phyloP scores from a whole-genome alignment of 2,329 filamentous ascomycete genomes.

The Fusarium decemcellulare region DNA sequence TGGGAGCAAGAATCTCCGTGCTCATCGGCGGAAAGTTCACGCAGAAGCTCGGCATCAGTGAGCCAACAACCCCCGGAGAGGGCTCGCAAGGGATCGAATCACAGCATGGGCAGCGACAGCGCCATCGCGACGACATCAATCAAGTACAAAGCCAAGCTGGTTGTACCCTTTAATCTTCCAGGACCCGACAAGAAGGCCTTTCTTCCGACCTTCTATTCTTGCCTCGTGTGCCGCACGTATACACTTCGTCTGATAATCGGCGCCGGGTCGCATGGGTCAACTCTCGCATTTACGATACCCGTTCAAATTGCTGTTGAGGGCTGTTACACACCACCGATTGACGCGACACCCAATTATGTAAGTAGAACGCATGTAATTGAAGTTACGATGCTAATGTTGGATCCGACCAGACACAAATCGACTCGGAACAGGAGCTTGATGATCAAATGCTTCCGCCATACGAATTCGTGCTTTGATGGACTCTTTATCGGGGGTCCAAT shows the following conservation, averaged over 20 bases:
- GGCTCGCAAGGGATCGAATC: not conserved
- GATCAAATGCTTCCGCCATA: slow-evolving; percentile 25
- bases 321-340: not conserved
- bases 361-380: not conserved
- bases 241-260: slow-evolving; percentile 13
- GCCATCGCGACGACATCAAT: slow-evolving; percentile 5
- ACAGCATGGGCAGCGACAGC: slow-evolving; percentile 9
- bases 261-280: slow-evolving; percentile 11
- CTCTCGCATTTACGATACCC: slow-evolving; percentile 21
- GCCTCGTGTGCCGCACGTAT: slow-evolving; percentile 33
- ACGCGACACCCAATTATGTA: slow-evolving; percentile 31
- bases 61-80: not conserved
- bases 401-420: slow-evolving; percentile 20
- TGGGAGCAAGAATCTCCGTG: slow-evolving; percentile 15
- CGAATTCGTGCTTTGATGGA: not conserved
- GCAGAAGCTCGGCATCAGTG: slow-evolving; percentile 20
- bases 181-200: slow-evolving; percentile 26
- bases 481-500: too few species aligned
- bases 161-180: slow-evolving; percentile 16
- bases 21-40: not conserved
- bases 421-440: slow-evolving; percentile 20
- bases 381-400: not conserved
- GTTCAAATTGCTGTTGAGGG: slow-evolving; percentile 24
- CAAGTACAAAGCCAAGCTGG: slow-evolving; percentile 18
- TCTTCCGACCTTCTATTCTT: slow-evolving; percentile 35